Conservation (phyloP, 2,329 filamentous ascomycete species). For the Aspergillus ochraceus region DNA sequence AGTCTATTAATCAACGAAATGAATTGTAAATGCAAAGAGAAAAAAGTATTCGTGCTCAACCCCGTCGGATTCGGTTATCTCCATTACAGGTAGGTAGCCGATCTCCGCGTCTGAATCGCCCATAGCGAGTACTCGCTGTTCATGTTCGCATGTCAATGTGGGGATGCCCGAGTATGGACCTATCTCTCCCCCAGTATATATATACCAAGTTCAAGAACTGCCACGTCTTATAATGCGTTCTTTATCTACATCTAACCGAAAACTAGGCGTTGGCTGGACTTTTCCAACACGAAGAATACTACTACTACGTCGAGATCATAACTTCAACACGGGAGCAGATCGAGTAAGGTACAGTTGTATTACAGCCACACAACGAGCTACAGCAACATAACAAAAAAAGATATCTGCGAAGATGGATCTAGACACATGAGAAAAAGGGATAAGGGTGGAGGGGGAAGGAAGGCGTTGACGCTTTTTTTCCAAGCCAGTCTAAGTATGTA, state of each 20-base stretch:
- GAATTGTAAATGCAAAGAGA: too few species aligned
- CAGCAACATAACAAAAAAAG: constrained; percentile 34
- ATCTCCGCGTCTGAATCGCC: too few species aligned
- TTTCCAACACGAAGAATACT: not conserved
- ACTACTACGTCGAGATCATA: not conserved
- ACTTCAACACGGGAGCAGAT: constrained; percentile 6
- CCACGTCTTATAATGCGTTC: not conserved
- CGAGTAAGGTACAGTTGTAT: constrained; percentile 41
- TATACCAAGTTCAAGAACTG: too few species aligned
- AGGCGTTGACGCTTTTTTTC: constrained; percentile 28
- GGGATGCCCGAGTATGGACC: too few species aligned
- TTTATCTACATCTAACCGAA: not conserved
- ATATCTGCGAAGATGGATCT: constrained; percentile 39
- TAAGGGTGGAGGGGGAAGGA: constrained; percentile 9
- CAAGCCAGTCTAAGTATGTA: constrained; percentile 36
- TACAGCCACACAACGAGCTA: constrained; percentile 37
- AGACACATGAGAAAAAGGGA: constrained; percentile 31
- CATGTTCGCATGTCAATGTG: too few species aligned
- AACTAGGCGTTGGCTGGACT: too few species aligned
- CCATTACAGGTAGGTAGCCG: too few species aligned
- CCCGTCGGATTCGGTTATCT: too few species aligned
- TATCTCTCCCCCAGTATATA: too few species aligned
- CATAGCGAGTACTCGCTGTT: too few species aligned
- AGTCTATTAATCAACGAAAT: too few species aligned
- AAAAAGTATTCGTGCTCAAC: too few species aligned